Evolutionary conservation across 1,284 basidiomycete genomes (phyloP).

Genomic region (Leccinum insolens): DNA sequence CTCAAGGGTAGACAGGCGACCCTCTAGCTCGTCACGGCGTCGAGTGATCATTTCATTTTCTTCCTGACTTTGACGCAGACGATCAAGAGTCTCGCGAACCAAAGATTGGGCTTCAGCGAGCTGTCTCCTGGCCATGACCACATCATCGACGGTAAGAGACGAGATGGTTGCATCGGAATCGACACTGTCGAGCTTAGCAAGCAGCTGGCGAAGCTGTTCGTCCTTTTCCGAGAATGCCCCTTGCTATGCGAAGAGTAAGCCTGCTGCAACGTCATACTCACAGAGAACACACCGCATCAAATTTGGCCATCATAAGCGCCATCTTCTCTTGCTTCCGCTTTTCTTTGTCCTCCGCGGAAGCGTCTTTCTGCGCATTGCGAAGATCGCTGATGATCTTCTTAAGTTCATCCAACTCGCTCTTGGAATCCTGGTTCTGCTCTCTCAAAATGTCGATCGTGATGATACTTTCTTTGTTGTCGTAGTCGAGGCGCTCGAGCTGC

Average conservation of each 20-base stretch:
- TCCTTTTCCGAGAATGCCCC: conserved; percentile 93
- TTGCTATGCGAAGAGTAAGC: conserved; percentile 50
- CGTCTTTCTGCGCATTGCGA: conserved; percentile 83
- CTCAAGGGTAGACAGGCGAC: conserved; percentile 80
- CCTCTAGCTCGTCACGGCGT: conserved; percentile 88
- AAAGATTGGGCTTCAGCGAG: conserved; percentile 88
- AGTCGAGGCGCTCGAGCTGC: conserved; percentile 90
- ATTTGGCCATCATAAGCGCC: conserved; percentile 99
- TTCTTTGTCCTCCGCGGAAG: conserved; percentile 93
- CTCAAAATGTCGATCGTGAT: conserved; percentile 97
- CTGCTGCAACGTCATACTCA: not conserved
- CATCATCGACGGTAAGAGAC: conserved; percentile 73
- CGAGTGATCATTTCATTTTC: conserved; percentile 88
- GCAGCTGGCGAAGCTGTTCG: conserved; percentile 83
- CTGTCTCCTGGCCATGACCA: conserved; percentile 82
- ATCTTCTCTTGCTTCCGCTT: conserved; percentile 99
- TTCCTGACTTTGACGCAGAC: conserved; percentile 87
- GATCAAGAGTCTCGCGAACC: conserved; percentile 88
- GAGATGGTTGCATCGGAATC: conserved; percentile 62
- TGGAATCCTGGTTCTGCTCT: conserved; percentile 91
- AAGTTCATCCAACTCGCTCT: conserved; percentile 89
- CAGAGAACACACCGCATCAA: conserved; percentile 76
- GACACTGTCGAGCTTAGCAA: conserved; percentile 82
- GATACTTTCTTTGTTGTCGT: conserved; percentile 93
- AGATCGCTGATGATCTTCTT: conserved; percentile 81